Percentiles rank a stretch among this genome's conserved stretches.
Conservation (phyloP, 164 flowering plant genomes). For the Vitis labrusca region DNA sequence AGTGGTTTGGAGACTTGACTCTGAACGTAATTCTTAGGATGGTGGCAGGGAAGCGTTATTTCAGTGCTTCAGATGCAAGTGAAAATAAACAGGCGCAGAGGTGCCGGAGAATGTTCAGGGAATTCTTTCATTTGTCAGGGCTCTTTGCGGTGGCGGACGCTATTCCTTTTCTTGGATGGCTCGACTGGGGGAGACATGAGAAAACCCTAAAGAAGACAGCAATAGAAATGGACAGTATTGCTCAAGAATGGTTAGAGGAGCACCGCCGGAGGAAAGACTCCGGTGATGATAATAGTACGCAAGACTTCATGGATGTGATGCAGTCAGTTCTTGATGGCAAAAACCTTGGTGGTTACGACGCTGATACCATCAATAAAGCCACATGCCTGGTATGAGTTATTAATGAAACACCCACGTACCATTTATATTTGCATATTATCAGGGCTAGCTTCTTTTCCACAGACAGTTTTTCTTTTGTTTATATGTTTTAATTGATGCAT, state of each 20-base stretch:
- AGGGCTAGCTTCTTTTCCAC: too few relatives aligned
- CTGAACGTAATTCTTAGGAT: slow-evolving; percentile 26
- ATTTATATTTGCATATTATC: too few relatives aligned
- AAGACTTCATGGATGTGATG: slow-evolving; percentile 32
- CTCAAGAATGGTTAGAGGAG: slow-evolving; percentile 31
- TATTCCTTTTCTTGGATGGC: slow-evolving; percentile 28
- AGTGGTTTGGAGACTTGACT: slow-evolving; percentile 22
- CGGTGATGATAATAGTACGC: slow-evolving; percentile 8
- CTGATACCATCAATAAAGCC: slow-evolving; percentile 8
- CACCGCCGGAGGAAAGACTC: slow-evolving; percentile 13
- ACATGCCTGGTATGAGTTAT: too few relatives aligned
- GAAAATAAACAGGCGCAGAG: slow-evolving; percentile 17
- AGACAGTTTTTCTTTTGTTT: too few relatives aligned
- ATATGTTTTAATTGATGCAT: too few relatives aligned
- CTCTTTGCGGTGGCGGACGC: slow-evolving; percentile 26
- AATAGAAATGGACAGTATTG: slow-evolving; percentile 20
- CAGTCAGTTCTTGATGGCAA: slow-evolving; percentile 10
- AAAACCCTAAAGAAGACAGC: slow-evolving; percentile 32
- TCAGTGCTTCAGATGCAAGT: background rate
- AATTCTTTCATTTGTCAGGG: slow-evolving; percentile 17
- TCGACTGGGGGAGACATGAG: slow-evolving; percentile 36
- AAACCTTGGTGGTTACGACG: slow-evolving; percentile 5
- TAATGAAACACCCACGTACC: too few relatives aligned
- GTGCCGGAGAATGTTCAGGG: slow-evolving; percentile 13
- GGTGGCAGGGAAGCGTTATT: slow-evolving; percentile 33